Evolutionary conservation across 1,284 basidiomycete species (phyloP).

Genomic region (Naganishia sp.): DNA sequence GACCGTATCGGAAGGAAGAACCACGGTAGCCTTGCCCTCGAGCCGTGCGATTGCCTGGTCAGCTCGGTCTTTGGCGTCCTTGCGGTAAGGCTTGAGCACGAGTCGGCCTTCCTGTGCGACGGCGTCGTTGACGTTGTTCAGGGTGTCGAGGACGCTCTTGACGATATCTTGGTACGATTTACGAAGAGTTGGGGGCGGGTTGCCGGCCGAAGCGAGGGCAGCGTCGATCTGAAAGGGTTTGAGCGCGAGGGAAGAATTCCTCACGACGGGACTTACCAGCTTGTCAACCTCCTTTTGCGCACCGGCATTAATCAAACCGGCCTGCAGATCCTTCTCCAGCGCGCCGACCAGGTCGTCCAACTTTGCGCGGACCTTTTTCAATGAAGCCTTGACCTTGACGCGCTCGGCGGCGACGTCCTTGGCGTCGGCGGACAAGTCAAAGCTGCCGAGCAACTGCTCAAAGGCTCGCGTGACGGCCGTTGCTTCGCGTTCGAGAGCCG

Average conservation of each 20-base stretch:
- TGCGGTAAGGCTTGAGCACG: slow-evolving; percentile 26
- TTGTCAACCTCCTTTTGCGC: slow-evolving; percentile 18
- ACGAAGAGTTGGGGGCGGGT: slow-evolving; percentile 2
- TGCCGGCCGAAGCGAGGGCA: slow-evolving; percentile 14
- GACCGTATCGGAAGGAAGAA: slow-evolving; percentile 5
- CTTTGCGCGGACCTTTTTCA: slow-evolving; percentile 20
- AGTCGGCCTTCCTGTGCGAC: slow-evolving; percentile 22
- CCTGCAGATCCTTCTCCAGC: slow-evolving; percentile 12
- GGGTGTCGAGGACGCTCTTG: slow-evolving; percentile 16
- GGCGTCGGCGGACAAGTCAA: slow-evolving; percentile 19
- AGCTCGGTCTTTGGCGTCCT: slow-evolving; percentile 18
- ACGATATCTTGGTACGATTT: slow-evolving; percentile 7
- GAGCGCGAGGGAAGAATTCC: not conserved
- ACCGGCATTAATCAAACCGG: slow-evolving; percentile 20
- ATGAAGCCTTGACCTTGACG: slow-evolving; percentile 24
- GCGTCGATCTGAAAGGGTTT: slow-evolving; percentile 1
- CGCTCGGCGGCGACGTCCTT: slow-evolving; percentile 18
- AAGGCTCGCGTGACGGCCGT: slow-evolving; percentile 9
- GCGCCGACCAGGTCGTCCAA: slow-evolving; percentile 12
- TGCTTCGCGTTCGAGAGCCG: slow-evolving; percentile 14
- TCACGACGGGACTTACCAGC: not conserved
- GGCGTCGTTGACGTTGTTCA: slow-evolving; percentile 23
- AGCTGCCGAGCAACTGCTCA: slow-evolving; percentile 11
- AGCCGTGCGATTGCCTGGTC: slow-evolving; percentile 10
- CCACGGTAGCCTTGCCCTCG: slow-evolving; percentile 18